phyloP scores from a whole-genome alignment of 352 stramenopile genomes.

The Blastocystis sp. region DNA sequence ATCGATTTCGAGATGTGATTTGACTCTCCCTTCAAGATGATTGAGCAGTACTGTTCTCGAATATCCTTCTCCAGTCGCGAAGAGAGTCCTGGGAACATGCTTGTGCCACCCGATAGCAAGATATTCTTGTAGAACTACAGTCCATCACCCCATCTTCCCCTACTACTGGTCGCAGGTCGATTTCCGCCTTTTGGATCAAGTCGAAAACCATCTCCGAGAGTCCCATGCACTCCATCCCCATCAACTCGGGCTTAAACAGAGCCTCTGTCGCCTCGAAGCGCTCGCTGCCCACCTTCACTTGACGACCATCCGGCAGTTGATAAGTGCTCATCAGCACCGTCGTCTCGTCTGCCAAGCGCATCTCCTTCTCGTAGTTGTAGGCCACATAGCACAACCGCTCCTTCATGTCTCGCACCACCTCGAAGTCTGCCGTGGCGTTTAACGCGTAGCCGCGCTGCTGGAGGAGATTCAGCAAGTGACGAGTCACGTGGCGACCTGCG shows the following conservation, averaged over 20 bases:
- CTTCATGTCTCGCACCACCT: slow-evolving; percentile 85
- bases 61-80: slow-evolving; percentile 85
- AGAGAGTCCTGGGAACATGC: slow-evolving; percentile 88
- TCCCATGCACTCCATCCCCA: slow-evolving; percentile 88
- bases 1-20: slow-evolving; percentile 49
- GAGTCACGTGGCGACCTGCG: slow-evolving; percentile 82
- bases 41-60: slow-evolving; percentile 73
- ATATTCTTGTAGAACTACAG: slow-evolving; percentile 96
- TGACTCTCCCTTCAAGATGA: slow-evolving; percentile 74
- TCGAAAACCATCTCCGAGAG: slow-evolving; percentile 93
- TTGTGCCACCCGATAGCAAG: slow-evolving; percentile 79
- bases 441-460: slow-evolving; percentile 80
- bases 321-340: slow-evolving; percentile 59
- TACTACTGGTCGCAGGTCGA: slow-evolving; percentile 62
- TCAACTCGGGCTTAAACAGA: slow-evolving; percentile 85
- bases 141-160: slow-evolving; percentile 74
- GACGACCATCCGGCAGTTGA: slow-evolving; percentile 83
- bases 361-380: slow-evolving; percentile 77
- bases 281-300: not conserved
- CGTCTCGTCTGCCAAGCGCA: slow-evolving; percentile 69
- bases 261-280: slow-evolving; percentile 39
- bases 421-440: slow-evolving; percentile 82
- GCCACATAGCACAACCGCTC: slow-evolving; percentile 86
- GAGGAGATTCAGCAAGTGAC: slow-evolving; percentile 87
- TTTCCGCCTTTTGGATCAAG: slow-evolving; percentile 90